Percentiles rank a stretch among this genome's conserved stretches.
Conservation (phyloP, 257 asterid species). For the Ballota nigra region DNA sequence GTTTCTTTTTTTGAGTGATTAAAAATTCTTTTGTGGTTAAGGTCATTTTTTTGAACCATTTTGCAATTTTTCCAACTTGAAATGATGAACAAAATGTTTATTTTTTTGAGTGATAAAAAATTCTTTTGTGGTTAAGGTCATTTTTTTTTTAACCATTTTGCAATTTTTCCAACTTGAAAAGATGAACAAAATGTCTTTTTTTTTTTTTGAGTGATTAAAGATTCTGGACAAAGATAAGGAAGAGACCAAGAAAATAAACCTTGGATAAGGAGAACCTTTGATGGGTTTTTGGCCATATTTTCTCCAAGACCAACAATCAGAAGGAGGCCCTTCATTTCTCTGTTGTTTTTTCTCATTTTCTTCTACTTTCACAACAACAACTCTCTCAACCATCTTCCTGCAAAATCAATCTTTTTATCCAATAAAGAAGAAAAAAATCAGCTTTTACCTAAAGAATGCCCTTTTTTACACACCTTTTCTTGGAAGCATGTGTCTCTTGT, state of each 20-base stretch:
- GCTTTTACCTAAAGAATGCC: neutral
- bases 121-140: too few species aligned
- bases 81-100: too few species aligned
- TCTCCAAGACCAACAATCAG: constrained; percentile 76
- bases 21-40: too few species aligned
- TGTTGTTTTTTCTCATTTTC: constrained; percentile 46
- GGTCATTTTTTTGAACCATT: too few species aligned
- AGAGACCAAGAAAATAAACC: constrained; percentile 30
- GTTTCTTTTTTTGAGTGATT: too few species aligned
- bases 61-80: too few species aligned
- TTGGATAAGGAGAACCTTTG: constrained; percentile 74
- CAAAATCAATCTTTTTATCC: neutral
- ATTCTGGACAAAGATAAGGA: too few species aligned
- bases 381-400: constrained; percentile 55
- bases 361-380: constrained; percentile 54
- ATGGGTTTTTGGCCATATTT: constrained; percentile 82
- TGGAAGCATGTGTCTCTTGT: constrained; percentile 37
- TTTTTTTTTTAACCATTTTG: too few species aligned
- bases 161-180: too few species aligned
- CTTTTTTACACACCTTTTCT: constrained; percentile 47
- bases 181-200: too few species aligned
- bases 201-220: too few species aligned
- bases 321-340: constrained; percentile 58
- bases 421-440: neutral
- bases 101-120: too few species aligned